A percentile compares a stretch with the other conserved stretches of the same genome.
Evolutionary conservation across 129 eudicot species (phyloP).

Genomic region (Chrysanthemum makinoi): DNA sequence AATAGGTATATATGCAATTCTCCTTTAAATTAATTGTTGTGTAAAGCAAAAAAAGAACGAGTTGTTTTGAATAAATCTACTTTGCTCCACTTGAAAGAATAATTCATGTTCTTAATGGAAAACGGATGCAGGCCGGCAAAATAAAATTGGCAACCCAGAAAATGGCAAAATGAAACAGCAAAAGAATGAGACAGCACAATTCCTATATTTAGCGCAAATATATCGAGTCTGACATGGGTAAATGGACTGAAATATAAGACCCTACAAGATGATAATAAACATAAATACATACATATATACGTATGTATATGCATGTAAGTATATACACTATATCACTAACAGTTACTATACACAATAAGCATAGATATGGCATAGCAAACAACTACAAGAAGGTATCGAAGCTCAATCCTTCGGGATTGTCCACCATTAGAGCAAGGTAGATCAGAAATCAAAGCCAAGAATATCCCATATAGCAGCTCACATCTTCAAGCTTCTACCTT

Average conservation of each 20-base stretch:
- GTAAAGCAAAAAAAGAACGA: no score
- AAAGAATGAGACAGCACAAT: constrained; percentile 11
- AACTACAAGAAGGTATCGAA: constrained; percentile 23
- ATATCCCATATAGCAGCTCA: constrained; percentile 10
- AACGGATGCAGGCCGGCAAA: no score
- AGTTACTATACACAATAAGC: constrained; percentile 47
- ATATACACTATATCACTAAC: constrained; percentile 12
- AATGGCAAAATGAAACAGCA: not conserved
- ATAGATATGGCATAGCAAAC: constrained; percentile 35
- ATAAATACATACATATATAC: constrained; percentile 6
- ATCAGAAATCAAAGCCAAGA: constrained; percentile 10
- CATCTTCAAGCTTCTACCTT: constrained; percentile 28
- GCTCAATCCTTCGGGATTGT: constrained; percentile 21
- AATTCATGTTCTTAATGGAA: no score
- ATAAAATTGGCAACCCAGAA: not conserved
- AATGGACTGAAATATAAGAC: constrained; percentile 9
- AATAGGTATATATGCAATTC: no score
- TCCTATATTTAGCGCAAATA: constrained; percentile 22
- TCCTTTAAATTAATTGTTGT: no score
- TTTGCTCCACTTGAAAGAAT: not conserved
- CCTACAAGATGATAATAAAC: constrained; percentile 11
- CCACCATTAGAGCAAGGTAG: constrained; percentile 28
- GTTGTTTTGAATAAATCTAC: no score
- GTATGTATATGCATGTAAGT: constrained; percentile 1
- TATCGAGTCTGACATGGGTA: constrained; percentile 7